Base-by-base conservation (phyloP, 176 grass and related monocot genomes). In the Bolboschoenus planiculmis region DNA sequence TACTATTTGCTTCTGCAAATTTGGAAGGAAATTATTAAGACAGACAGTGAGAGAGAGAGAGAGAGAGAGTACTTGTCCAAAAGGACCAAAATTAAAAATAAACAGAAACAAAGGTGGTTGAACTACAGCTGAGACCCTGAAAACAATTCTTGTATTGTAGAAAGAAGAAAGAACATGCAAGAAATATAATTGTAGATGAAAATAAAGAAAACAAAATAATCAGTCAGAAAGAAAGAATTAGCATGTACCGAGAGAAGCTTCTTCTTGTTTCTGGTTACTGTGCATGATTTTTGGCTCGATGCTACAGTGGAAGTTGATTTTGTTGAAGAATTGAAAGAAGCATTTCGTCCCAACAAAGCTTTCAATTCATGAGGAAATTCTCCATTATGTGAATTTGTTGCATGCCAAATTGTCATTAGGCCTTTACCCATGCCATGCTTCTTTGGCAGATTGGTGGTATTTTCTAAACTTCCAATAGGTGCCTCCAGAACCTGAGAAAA, bases 371-470 rank as follows among this genome's bases (percentile, higher is more conserved):
- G 18, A 83, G 89, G 91, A 54, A 91, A 91, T n/a, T 89, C 46
- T 13, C 84, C 6, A 46, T 56, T 84, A 71, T 82, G 71, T 16
- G 93, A 86, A 91, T 93, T 91, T 82, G 90, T 99, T 70, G 86
- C 86, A 79, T 57, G 86, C 97, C 97, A 99, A 30, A 99, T 91
- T 73, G 97, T 95, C 93, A 99, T 99, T 76, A 99, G 83, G 81
- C 97, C 97, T 93, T 99, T 99, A 81, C 97, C 97, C 44, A 82
- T 86, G 82, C 97, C 97, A 88, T 99, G 89, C 65, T 95, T 99
- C 86, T 65, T 87, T 77, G 87, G 48, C 85, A 80, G 80, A 90
- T 53, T 78, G 24, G 33, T 73, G 24, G 27, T 82, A 34, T 87
- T 87, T 53, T 16, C 7, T 21, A 67, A 63, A 10, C 44, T 66